Evolutionary conservation across 108 stramenopile species (phyloP), one percentile per base, ranked within the genome.

Genomic region (Parmales sp.): DNA sequence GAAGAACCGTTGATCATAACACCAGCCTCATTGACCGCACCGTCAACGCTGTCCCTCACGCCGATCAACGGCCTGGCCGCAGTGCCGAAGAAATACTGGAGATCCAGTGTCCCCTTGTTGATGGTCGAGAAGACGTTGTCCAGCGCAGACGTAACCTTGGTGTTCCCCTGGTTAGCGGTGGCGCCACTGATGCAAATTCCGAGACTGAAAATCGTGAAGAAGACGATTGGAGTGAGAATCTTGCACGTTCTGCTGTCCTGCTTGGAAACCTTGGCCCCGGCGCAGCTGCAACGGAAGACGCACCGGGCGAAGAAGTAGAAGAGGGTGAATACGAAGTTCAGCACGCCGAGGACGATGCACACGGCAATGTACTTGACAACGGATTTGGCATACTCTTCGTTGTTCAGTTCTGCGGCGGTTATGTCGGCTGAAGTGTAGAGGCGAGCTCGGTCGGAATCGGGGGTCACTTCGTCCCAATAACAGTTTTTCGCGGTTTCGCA

Each of bases 251-350:
- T 11, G 20, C 36, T 34, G 36, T 28, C 31, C 2, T 28, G 29
- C 3, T 34, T 20, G 3, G 31, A 13, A 20, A 34, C 31, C 54
- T 34, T 60, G 54, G 54, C 54, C 9, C 54, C 54, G 31, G 31
- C 29, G 54, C 54, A 60, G 9, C 31, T 23, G 26, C 29, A 8
- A 43, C 41, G 11, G 54, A 28, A 60, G 54, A 60, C 36, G 54
- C 54, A 60, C 54, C 54, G 29, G 13, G 11, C 26, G 25, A 28
- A 29, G 36, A 60, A 60, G 28, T 60, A 60, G 54, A 60, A 60
- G 3, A 60, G 3, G 31, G 54, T 60, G 31, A 60, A 60, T 4
- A 60, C 31, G 16, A 60, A 60, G 54, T 60, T 60, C 26, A 60
- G 28, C 29, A 60, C 29, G n/a, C n/a, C 54, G 4, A 7, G 3